phyloP scores from a whole-genome alignment of 352 stramenopile genomes.

The Phytopythium sindhum region DNA sequence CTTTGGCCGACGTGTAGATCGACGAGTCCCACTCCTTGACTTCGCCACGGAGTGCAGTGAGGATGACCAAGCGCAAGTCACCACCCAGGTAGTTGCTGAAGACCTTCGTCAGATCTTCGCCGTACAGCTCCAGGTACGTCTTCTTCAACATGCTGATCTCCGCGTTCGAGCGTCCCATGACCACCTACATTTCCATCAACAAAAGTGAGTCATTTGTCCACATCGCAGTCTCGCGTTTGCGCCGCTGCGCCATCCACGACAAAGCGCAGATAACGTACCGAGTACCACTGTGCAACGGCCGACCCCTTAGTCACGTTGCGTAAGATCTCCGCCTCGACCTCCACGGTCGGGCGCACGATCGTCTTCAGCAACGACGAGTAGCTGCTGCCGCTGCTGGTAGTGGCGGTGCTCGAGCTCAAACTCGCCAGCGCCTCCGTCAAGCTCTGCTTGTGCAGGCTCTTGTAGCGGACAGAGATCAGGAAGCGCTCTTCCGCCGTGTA shows the following conservation, averaged over 20 bases:
- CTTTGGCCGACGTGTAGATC: slow-evolving; percentile 54
- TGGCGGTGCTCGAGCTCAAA: slow-evolving; percentile 18
- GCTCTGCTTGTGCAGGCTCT: slow-evolving; percentile 43
- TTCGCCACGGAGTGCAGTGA: slow-evolving; percentile 40
- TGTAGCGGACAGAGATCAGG: slow-evolving; percentile 35
- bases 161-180: slow-evolving; percentile 53
- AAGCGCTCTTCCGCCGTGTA: slow-evolving; percentile 20
- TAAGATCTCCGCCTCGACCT: slow-evolving; percentile 61
- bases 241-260: background rate
- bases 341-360: slow-evolving; percentile 35
- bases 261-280: slow-evolving; percentile 11
- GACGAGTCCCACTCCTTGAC: slow-evolving; percentile 36
- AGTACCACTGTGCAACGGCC: slow-evolving; percentile 57
- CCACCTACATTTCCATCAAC: slow-evolving; percentile 8
- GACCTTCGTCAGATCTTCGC: slow-evolving; percentile 44
- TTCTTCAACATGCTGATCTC: slow-evolving; percentile 76
- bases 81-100: slow-evolving; percentile 47
- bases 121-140: slow-evolving; percentile 53
- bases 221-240: no score
- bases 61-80: slow-evolving; percentile 57
- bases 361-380: slow-evolving; percentile 55
- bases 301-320: slow-evolving; percentile 57
- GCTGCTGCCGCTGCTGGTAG: slow-evolving; percentile 37
- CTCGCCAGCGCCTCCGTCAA: slow-evolving; percentile 24
- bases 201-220: slow-evolving; percentile 6